These are phyloP conservation scores for Beauveria pseudobassiana DNA, from an alignment of 2,329 filamentous ascomycete genomes.

Conservation along the genomic window DNA sequence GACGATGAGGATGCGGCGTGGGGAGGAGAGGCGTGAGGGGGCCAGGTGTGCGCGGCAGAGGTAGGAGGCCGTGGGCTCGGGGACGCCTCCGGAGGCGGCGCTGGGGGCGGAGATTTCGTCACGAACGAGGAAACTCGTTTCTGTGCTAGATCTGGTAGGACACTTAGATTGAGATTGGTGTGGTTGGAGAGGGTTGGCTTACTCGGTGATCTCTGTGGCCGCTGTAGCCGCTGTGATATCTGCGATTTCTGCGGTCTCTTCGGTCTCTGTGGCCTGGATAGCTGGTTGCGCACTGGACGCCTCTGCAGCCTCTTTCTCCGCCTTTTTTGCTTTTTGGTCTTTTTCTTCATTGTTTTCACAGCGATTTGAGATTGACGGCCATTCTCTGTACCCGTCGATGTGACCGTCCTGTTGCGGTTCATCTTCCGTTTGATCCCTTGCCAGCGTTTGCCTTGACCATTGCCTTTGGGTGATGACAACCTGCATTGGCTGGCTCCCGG, in stretches of 20 bases:
- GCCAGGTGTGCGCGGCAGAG: slow-evolving; percentile 42
- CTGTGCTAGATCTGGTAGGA: too few relatives aligned
- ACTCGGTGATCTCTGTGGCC: too few relatives aligned
- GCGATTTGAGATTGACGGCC: neutral
- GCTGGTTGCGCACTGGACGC: neutral
- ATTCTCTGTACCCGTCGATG: neutral
- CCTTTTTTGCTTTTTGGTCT: neutral
- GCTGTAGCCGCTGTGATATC: neutral
- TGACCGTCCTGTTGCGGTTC: neutral
- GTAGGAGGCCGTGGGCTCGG: slow-evolving; percentile 54
- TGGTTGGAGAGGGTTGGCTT: too few relatives aligned
- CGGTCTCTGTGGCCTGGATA: neutral
- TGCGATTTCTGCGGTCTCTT: neutral
- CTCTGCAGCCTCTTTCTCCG: neutral
- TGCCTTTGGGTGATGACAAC: neutral
- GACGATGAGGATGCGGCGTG: slow-evolving; percentile 67
- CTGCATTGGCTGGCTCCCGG: neutral
- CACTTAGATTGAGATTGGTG: neutral
- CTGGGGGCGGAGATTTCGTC: slow-evolving; percentile 18
- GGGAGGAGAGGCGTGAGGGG: slow-evolving; percentile 33
- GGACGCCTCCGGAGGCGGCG: slow-evolving; percentile 47
- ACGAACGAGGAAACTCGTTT: neutral
- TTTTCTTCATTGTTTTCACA: neutral
- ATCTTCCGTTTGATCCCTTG: neutral
- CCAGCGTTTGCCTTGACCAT: neutral